Evolutionary conservation across 352 stramenopile genomes (phyloP).

Genomic region (Phytopythium kandeliae): DNA sequence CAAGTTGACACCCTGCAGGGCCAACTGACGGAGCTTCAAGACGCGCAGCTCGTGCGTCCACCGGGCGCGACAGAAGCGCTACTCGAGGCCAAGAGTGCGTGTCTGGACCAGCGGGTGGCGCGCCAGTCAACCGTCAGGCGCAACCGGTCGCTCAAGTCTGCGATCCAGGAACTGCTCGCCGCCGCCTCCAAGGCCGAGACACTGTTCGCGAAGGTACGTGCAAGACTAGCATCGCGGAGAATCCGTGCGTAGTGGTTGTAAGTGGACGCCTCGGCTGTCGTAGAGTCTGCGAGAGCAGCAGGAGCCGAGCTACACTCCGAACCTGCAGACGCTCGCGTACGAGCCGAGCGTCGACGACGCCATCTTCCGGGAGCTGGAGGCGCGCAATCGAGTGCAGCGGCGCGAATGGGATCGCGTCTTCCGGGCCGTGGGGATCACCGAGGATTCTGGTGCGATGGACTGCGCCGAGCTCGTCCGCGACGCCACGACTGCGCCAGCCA

Average conservation of each 20-base stretch:
- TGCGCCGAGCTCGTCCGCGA: neutral
- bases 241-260: too few relatives aligned
- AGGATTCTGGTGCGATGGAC: neutral
- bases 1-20: neutral
- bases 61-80: too few relatives aligned
- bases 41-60: neutral
- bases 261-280: too few relatives aligned
- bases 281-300: too few relatives aligned
- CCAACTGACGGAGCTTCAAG: neutral
- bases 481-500: neutral
- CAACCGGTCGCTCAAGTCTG: neutral
- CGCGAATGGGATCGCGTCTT: neutral
- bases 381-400: neutral
- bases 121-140: too few relatives aligned
- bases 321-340: neutral
- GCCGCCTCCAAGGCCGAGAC: neutral
- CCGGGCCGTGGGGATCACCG: neutral
- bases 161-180: neutral
- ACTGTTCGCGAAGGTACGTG: neutral
- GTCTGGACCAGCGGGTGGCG: neutral
- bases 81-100: neutral
- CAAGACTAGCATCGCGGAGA: too few relatives aligned
- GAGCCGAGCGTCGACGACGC: neutral
- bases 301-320: too few relatives aligned
- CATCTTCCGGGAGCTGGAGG: neutral